Conservation (phyloP, 2,329 filamentous ascomycete genomes). For the Zymoseptoria brevis region DNA sequence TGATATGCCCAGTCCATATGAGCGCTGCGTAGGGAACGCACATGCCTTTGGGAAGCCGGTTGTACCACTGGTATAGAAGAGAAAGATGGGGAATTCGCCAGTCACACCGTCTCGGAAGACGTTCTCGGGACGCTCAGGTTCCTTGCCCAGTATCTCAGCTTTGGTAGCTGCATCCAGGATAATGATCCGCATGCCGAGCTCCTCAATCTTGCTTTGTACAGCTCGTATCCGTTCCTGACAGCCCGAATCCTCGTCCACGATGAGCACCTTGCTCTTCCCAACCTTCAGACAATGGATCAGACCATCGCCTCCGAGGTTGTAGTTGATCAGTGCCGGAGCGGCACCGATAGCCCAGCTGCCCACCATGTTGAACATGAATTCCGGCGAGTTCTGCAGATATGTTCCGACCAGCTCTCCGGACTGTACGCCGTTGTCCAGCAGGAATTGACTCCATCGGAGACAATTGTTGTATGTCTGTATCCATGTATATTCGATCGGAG, state of each 20-base stretch:
- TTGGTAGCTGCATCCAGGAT: conserved; percentile 45
- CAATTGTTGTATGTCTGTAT: conserved; percentile 47
- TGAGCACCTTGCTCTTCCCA: conserved; percentile 33
- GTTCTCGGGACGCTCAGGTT: conserved; percentile 47
- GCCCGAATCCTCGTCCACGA: conserved; percentile 42
- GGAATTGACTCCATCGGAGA: conserved; percentile 56
- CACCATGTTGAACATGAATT: conserved; percentile 28
- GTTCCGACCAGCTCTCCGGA: conserved; percentile 29
- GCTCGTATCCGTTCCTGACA: conserved; percentile 52
- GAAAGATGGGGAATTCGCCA: conserved; percentile 48
- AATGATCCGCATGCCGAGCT: conserved; percentile 51
- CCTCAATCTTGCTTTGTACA: conserved; percentile 40
- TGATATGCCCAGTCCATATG: conserved; percentile 33
- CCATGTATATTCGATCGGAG: conserved; percentile 45
- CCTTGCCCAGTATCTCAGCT: conserved; percentile 41
- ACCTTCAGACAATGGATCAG: conserved; percentile 33
- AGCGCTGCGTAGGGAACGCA: conserved; percentile 47
- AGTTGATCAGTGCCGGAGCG: conserved; percentile 31
- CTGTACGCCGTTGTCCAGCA: conserved; percentile 36
- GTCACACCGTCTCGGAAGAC: conserved; percentile 46
- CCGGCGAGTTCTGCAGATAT: conserved; percentile 31
- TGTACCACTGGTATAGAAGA: conserved; percentile 71
- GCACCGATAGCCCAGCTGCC: conserved; percentile 27
- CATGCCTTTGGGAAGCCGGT: conserved; percentile 69
- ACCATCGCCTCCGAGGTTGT: conserved; percentile 29